phyloP scores from a whole-genome alignment of 192 early-diverging fungal species.

The Coemansia sp. region DNA sequence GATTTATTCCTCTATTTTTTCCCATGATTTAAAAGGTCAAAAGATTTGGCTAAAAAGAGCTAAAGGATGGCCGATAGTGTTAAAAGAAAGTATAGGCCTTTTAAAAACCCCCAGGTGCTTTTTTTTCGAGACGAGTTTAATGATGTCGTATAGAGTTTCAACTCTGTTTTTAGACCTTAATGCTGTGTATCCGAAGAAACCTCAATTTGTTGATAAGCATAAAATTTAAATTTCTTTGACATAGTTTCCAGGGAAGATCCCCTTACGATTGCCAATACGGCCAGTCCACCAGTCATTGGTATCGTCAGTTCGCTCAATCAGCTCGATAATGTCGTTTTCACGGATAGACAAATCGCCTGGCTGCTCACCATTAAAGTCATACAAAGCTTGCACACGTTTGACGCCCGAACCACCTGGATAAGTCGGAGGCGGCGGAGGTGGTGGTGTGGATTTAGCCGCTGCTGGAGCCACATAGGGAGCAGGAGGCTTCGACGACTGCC shows the following conservation, averaged over 20 bases:
- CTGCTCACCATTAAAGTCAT: slow-evolving; percentile 74
- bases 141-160: no score
- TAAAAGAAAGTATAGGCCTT: no score
- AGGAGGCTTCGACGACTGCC: slow-evolving; percentile 1
- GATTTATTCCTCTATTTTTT: no score
- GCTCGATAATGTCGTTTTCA: slow-evolving; percentile 69
- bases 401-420: slow-evolving; percentile 35
- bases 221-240: slow-evolving; percentile 16
- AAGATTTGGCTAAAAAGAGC: no score
- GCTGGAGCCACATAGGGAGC: slow-evolving; percentile 10
- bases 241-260: slow-evolving; percentile 71
- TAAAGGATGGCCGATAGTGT: no score
- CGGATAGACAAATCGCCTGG: slow-evolving; percentile 69
- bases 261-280: slow-evolving; percentile 57
- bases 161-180: no score
- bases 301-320: slow-evolving; percentile 59
- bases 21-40: no score
- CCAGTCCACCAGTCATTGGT: slow-evolving; percentile 85
- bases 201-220: background rate
- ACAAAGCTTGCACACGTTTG: slow-evolving; percentile 65
- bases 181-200: no score
- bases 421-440: slow-evolving; percentile 17
- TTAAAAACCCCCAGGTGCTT: no score
- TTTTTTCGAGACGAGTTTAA: no score
- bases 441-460: slow-evolving; percentile 2